Conservation (phyloP, 2,329 filamentous ascomycete genomes). For the Cercospora sp. region DNA sequence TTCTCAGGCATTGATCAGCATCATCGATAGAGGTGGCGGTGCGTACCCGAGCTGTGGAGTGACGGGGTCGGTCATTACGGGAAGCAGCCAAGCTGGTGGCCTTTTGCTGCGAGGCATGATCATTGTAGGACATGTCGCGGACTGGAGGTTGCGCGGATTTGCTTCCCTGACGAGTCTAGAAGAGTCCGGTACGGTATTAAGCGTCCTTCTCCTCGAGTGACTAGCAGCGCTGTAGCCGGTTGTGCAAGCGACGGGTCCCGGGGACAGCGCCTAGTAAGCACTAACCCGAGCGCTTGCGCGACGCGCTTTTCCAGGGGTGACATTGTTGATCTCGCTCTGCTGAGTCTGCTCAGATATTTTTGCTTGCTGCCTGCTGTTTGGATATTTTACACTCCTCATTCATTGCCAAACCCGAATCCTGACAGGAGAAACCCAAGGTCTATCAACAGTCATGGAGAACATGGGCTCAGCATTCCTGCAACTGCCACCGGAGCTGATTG, state of each 20-base stretch:
- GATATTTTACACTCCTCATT: background rate
- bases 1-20: background rate
- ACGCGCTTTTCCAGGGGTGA: background rate
- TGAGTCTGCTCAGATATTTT: background rate
- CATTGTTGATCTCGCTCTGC: background rate
- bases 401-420: background rate
- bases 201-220: background rate
- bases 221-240: background rate
- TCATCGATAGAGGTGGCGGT: background rate
- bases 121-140: background rate
- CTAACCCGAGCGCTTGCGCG: background rate
- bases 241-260: background rate
- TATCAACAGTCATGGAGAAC: background rate
- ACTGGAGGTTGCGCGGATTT: background rate
- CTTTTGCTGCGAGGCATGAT: background rate
- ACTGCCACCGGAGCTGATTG: constrained; percentile 75
- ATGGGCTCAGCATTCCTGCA: constrained; percentile 65
- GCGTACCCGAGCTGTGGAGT: background rate
- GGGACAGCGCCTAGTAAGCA: background rate
- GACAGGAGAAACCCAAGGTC: background rate
- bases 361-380: constrained; percentile 1
- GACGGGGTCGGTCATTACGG: background rate
- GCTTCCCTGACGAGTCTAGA: constrained; percentile 1
- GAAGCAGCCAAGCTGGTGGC: background rate
- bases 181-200: background rate